phyloP scores from a whole-genome alignment of 176 grass and related monocot species.

The Zoysia japonica region DNA sequence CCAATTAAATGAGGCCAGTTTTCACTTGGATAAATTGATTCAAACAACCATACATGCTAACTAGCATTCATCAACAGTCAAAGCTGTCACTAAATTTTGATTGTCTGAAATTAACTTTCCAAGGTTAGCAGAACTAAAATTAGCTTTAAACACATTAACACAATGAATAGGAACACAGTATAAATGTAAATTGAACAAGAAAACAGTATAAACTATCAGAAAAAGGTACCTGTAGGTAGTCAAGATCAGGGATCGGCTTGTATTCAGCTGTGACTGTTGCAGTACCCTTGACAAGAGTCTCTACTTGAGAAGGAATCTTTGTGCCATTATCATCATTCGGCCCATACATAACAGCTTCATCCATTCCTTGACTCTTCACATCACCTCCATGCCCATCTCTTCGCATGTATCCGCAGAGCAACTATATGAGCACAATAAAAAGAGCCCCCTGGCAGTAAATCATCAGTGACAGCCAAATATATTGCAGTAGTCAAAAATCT shows the following conservation, averaged over 20 bases:
- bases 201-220: not conserved
- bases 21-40: conserved; percentile 19
- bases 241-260: conserved; percentile 80
- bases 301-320: conserved; percentile 68
- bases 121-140: conserved; percentile 3
- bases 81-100: conserved; percentile 1
- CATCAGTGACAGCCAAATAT: conserved; percentile 93
- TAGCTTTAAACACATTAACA: not conserved
- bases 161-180: not conserved
- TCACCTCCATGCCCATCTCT: conserved; percentile 44
- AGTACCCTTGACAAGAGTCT: conserved; percentile 68
- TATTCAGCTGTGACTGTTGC: conserved; percentile 67
- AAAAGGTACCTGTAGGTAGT: conserved; percentile 85
- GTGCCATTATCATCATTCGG: conserved; percentile 55
- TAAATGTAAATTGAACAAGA: not conserved
- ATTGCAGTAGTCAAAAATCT: conserved; percentile 25
- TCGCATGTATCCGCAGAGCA: conserved; percentile 60
- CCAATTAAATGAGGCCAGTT: conserved; percentile 27
- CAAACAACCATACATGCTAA: not conserved
- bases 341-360: conserved; percentile 45
- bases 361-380: conserved; percentile 43
- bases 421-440: conserved; percentile 95
- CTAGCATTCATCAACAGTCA: not conserved
- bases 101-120: conserved; percentile 19
- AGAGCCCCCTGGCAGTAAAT: conserved; percentile 92